phyloP scores from a whole-genome alignment of 2,329 filamentous ascomycete genomes.

The Colletotrichum agaves region DNA sequence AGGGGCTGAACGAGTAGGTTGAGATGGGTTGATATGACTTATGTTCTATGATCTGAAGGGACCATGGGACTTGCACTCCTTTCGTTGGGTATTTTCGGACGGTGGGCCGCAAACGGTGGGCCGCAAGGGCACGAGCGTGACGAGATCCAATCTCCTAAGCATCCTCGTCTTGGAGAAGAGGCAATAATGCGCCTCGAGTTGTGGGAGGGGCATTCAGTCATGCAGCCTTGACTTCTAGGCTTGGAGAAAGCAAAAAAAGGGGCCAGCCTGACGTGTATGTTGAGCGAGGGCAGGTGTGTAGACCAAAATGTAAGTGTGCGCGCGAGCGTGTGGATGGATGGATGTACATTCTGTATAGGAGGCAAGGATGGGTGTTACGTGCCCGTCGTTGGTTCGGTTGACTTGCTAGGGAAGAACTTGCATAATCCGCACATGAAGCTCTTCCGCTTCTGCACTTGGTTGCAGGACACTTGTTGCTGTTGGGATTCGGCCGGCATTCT shows the following conservation, averaged over 20 bases:
- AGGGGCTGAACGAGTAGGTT: slow-evolving; percentile 4
- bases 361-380: slow-evolving; percentile 10
- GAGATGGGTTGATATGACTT: slow-evolving; percentile 11
- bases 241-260: background rate
- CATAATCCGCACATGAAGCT: slow-evolving; percentile 26
- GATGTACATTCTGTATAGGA: background rate
- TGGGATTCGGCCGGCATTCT: slow-evolving; percentile 25
- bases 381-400: slow-evolving; percentile 29
- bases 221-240: slow-evolving; percentile 17
- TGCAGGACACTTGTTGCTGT: slow-evolving; percentile 33
- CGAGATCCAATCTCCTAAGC: background rate
- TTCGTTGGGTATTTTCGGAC: slow-evolving; percentile 23
- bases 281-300: background rate
- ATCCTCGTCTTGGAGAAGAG: slow-evolving; percentile 6
- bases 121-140: background rate
- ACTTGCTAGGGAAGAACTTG: slow-evolving; percentile 21
- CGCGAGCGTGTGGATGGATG: slow-evolving; percentile 6
- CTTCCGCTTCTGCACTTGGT: slow-evolving; percentile 30
- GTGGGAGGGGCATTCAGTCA: slow-evolving; percentile 2
- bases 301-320: background rate
- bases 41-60: slow-evolving; percentile 22
- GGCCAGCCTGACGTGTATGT: background rate
- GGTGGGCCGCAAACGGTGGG: slow-evolving; percentile 3
- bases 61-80: slow-evolving; percentile 10
- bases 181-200: slow-evolving; percentile 15